These are phyloP conservation scores for Flaveria linearis DNA, from an alignment of 129 eudicot species.

Conservation along the genomic window DNA sequence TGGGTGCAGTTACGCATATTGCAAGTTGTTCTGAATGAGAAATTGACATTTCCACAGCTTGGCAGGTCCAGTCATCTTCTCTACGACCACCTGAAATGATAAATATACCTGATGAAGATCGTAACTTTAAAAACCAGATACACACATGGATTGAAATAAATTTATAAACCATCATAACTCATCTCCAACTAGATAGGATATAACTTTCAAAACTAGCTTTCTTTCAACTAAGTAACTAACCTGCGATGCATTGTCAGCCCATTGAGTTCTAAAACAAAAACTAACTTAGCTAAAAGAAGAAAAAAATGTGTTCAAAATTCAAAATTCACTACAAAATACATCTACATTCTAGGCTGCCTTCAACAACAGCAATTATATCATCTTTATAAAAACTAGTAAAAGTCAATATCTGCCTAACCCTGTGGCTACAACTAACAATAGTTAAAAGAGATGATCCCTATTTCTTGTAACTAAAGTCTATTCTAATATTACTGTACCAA, in stretches of 20 bases:
- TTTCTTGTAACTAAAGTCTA: background rate
- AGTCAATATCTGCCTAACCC: background rate
- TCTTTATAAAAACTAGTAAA: background rate
- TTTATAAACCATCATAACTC: background rate
- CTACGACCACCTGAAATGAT: slow-evolving; percentile 73
- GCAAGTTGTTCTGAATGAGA: slow-evolving; percentile 85
- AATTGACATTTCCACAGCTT: slow-evolving; percentile 89
- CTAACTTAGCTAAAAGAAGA: background rate
- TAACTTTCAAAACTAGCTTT: background rate
- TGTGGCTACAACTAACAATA: background rate
- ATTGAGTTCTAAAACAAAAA: background rate
- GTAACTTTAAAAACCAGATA: background rate
- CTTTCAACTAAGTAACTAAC: background rate
- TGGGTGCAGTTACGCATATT: slow-evolving; percentile 94
- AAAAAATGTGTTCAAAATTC: background rate
- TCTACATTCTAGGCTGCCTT: background rate
- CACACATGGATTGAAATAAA: background rate
- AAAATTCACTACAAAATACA: background rate
- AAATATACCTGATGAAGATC: slow-evolving; percentile 9
- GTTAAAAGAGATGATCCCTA: background rate
- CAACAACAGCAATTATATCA: background rate
- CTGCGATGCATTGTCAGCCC: background rate
- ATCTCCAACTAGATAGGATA: background rate
- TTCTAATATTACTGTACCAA: background rate
- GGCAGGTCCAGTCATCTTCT: slow-evolving; percentile 98